Base-by-base conservation (phyloP, 208 protist species). In the Wallacemonas sp. region DNA sequence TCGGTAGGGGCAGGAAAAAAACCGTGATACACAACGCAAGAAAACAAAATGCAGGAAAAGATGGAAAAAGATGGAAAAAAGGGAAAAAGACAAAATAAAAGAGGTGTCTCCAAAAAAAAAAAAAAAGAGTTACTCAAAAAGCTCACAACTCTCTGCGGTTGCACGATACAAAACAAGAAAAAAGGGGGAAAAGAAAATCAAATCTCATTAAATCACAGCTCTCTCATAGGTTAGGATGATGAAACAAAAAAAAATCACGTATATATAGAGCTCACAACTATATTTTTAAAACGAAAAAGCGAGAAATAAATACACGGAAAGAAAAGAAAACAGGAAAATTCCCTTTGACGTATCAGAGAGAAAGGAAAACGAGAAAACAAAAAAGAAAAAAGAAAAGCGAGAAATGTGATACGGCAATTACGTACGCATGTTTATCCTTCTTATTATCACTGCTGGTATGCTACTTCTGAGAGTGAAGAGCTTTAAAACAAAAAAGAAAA, bases 301-400 rank as follows among this genome's bases (percentile, higher is more conserved):
- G n/a, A n/a, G n/a, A n/a, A 46, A 62, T 42, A 63, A 73, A 66
- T 38, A 63, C 42, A 42, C 33, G 46, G 59, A 72, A 72, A 72
- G 39, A 57, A n/a, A n/a, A 29, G n/a, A 57, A 54, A 62, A 31
- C 32, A 62, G 45, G 36, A 36, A 39, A 67, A 54, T 45, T 41
- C 7, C 14, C 7, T 49, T 26, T 23, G 16, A 25, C 2, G 12
- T 25, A 44, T 16, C 11, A 41, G 8, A 64, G 4, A 49, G 10
- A 48, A 29, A 33, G 26, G 29, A 31, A 64, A 28, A 33, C 16
- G 29, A 31, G 46, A 28, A 64, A 38, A 64, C 20, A 33, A 29
- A 38, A 16, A 49, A 42, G 32, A 36, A 29, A 44, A 62, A 33
- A 8, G 36, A 46, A 31, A 32, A 2, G 7, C 18, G 18, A 46